Conservation (phyloP, 139 green algal genomes). For the Desmodesmus armatus region DNA sequence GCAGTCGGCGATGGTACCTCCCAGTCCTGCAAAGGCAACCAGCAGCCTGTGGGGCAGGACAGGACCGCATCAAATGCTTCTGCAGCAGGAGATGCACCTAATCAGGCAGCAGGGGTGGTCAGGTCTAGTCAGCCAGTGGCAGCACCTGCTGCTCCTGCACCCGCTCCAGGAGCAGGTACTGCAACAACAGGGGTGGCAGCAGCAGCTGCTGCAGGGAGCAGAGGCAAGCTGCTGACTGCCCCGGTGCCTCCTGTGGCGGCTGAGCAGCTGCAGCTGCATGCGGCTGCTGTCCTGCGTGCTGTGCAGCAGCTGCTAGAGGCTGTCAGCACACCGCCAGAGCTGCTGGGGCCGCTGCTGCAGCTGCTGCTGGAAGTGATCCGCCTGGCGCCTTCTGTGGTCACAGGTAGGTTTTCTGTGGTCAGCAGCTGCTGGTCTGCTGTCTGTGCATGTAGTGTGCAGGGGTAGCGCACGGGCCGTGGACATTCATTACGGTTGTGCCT, state of each 20-base stretch:
- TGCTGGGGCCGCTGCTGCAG: slow-evolving; percentile 44
- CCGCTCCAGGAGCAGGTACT: not conserved
- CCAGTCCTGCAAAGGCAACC: not conserved
- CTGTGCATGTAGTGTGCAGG: no score
- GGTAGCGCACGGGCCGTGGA: no score
- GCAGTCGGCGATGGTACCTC: no score
- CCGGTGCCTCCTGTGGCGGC: slow-evolving; percentile 18
- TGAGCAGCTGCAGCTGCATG: slow-evolving; percentile 20
- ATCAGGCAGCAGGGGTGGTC: slow-evolving; percentile 2
- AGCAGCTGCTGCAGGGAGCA: not conserved
- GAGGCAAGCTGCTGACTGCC: not conserved
- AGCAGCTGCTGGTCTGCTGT: no score
- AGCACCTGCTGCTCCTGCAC: not conserved
- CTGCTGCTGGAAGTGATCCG: slow-evolving; percentile 37
- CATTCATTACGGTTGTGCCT: no score
- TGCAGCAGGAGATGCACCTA: not conserved
- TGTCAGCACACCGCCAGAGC: not conserved
- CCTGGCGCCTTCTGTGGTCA: not conserved
- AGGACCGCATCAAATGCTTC: no score
- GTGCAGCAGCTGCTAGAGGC: slow-evolving; percentile 28
- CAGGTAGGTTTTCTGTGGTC: no score
- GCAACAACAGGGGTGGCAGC: not conserved
- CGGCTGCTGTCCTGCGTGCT: not conserved
- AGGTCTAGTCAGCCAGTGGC: not conserved
- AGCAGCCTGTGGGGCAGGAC: no score